These are phyloP conservation scores for Tylopilus sp. DNA, from an alignment of 1,284 basidiomycete genomes.

Conservation along the genomic window DNA sequence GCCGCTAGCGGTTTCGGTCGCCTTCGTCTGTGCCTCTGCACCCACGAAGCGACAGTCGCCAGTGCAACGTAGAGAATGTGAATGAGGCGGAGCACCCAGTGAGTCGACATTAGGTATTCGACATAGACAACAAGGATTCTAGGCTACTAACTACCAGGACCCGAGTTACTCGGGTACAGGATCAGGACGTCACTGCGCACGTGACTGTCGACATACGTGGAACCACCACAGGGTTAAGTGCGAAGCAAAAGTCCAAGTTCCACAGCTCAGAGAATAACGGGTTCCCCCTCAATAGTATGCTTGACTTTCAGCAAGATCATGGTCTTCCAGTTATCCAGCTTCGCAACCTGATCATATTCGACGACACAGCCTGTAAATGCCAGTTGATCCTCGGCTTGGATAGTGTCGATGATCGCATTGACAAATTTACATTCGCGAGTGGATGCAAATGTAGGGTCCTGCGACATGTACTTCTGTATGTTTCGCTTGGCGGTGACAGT, in stretches of 20 bases:
- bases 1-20: constrained; percentile 47
- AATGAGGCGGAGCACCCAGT: constrained; percentile 47
- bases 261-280: constrained; percentile 35
- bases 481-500: constrained; percentile 80
- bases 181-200: constrained; percentile 3
- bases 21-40: constrained; percentile 34
- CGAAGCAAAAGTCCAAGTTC: background rate
- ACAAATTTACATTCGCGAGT: constrained; percentile 91
- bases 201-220: constrained; percentile 19
- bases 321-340: constrained; percentile 95
- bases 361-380: constrained; percentile 75
- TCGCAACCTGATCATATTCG: constrained; percentile 85
- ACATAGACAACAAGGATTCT: constrained; percentile 7
- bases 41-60: constrained; percentile 40
- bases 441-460: constrained; percentile 79
- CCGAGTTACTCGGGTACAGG: background rate
- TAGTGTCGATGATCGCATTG: constrained; percentile 69
- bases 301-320: constrained; percentile 85
- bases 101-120: constrained; percentile 35
- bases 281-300: constrained; percentile 66
- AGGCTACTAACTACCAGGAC: too few species aligned
- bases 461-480: constrained; percentile 66
- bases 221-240: constrained; percentile 2
- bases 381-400: constrained; percentile 78
- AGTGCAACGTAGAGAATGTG: constrained; percentile 55